Percentiles rank a stretch among this genome's conserved stretches.
These are phyloP conservation scores for Brassica incana DNA, from an alignment of 345 rosid genomes.

Conservation along the genomic window DNA sequence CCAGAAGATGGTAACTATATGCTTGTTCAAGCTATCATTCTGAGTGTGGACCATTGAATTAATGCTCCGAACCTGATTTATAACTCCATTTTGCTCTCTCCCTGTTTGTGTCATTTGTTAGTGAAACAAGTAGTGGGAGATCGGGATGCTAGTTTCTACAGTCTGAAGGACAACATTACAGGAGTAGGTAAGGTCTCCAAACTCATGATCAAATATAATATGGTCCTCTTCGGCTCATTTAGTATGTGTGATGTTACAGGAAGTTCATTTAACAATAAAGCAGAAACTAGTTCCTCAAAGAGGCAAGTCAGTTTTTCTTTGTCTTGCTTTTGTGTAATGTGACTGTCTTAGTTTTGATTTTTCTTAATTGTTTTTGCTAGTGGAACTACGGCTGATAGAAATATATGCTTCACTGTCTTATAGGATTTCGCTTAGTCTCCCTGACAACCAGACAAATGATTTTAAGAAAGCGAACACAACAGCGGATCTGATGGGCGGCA, in stretches of 20 bases:
- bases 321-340: neutral
- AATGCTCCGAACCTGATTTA: conserved; percentile 5
- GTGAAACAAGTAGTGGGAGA: conserved; percentile 19
- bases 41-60: conserved; percentile 7
- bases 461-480: conserved; percentile 32
- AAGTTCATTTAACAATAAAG: conserved; percentile 39
- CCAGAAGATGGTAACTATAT: conserved; percentile 43
- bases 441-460: conserved; percentile 31
- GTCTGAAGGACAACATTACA: conserved; percentile 21
- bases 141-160: conserved; percentile 24
- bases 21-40: neutral
- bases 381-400: conserved; percentile 13
- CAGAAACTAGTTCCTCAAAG: conserved; percentile 42
- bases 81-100: neutral
- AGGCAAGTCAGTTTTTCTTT: conserved; percentile 45
- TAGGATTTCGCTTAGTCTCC: conserved; percentile 37
- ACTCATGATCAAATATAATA: conserved; percentile 17
- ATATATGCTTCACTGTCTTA: conserved; percentile 22
- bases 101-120: conserved; percentile 24
- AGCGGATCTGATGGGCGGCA: conserved; percentile 37
- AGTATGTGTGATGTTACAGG: conserved; percentile 47
- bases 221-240: conserved; percentile 25
- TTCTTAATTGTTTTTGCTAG: neutral
- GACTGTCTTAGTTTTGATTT: conserved; percentile 14
- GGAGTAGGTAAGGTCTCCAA: conserved; percentile 45